These are phyloP conservation scores for Cudoniella acicularis DNA, from an alignment of 495 filamentous ascomycete species.

Conservation along the genomic window DNA sequence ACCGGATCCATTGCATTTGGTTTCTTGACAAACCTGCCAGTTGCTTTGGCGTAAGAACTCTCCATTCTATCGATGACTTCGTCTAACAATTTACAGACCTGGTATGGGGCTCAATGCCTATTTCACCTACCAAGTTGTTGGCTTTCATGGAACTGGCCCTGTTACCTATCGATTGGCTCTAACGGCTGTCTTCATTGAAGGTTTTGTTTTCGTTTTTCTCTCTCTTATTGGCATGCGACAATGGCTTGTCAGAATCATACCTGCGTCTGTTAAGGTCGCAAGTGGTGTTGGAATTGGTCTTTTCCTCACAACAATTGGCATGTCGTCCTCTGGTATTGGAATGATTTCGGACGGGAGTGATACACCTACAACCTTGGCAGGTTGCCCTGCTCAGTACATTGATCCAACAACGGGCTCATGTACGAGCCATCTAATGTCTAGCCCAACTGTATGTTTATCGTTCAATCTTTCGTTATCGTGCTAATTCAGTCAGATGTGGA, in stretches of 20 bases:
- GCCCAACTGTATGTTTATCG: constrained; percentile 50
- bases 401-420: constrained; percentile 34
- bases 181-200: constrained; percentile 82
- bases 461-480: neutral
- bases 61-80: constrained; percentile 10
- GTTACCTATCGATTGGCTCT: constrained; percentile 68
- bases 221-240: constrained; percentile 77
- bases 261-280: constrained; percentile 73
- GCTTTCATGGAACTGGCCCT: constrained; percentile 61
- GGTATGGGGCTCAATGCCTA: constrained; percentile 85
- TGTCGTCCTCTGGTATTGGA: constrained; percentile 74
- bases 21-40: constrained; percentile 51
- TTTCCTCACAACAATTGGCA: constrained; percentile 73
- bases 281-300: constrained; percentile 78
- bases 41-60: constrained; percentile 53
- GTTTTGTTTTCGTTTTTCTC: constrained; percentile 58
- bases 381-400: constrained; percentile 49
- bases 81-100: constrained; percentile 44
- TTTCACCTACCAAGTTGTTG: constrained; percentile 83
- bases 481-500: constrained; percentile 54
- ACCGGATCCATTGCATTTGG: constrained; percentile 47
- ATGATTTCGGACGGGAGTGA: constrained; percentile 54
- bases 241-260: constrained; percentile 78
- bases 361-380: constrained; percentile 67
- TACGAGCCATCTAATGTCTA: constrained; percentile 56